Conservation (phyloP, 2,329 filamentous ascomycete species). For the Colletotrichum agaves region DNA sequence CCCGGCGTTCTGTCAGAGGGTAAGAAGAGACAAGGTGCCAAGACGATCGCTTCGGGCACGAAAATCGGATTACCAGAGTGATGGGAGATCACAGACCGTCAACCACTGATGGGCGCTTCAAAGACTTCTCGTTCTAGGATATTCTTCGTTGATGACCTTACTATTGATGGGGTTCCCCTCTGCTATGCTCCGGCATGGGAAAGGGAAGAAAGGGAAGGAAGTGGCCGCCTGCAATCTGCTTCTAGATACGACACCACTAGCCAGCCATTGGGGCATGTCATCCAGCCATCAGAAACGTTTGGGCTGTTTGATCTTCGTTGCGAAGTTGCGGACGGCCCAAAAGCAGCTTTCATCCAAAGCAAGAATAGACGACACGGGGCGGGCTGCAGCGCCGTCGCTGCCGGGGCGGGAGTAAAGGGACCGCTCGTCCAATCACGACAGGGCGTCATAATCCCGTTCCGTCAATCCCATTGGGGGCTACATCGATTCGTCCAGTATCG, state of each 20-base stretch:
- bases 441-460: not conserved
- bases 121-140: no score
- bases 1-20: slow-evolving; percentile 21
- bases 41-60: slow-evolving; percentile 28
- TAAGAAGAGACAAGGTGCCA: slow-evolving; percentile 37
- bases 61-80: slow-evolving; percentile 30
- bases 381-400: slow-evolving; percentile 7
- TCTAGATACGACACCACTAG: not conserved
- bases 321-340: slow-evolving; percentile 22
- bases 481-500: no score
- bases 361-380: slow-evolving; percentile 31
- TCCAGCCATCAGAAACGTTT: slow-evolving; percentile 35
- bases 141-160: no score
- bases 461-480: not conserved
- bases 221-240: not conserved
- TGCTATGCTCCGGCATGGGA: not conserved
- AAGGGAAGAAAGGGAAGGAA: not conserved
- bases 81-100: slow-evolving; percentile 16
- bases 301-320: slow-evolving; percentile 35
- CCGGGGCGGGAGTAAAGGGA: slow-evolving; percentile 14
- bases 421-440: slow-evolving; percentile 7
- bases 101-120: not conserved
- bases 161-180: no score
- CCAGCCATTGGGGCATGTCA: slow-evolving; percentile 14
- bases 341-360: slow-evolving; percentile 26